Evolutionary conservation across 768 basidiomycete species (phyloP), one percentile per base, ranked within the genome.

Genomic region (Terana coerulea): DNA sequence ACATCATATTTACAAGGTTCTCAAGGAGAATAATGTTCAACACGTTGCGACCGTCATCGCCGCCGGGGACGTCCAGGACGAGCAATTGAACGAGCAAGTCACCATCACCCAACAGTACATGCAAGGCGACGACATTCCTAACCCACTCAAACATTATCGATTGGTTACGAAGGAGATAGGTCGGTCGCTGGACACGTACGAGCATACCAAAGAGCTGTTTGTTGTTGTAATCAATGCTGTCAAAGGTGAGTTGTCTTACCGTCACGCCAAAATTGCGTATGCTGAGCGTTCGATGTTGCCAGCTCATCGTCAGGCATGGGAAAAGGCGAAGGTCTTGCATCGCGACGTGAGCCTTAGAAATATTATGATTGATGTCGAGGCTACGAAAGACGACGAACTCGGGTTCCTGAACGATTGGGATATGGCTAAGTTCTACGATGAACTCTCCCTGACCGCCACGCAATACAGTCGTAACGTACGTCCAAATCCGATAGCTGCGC

Each of bases 361-460:
- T 29, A 49, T 49, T 24, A 37, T 49, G 35, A 47, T 47, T 29
- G 19, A 31, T 29, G 34, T 11, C 21, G 46, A 47, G 12, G 29
- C 30, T n/a, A n/a, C n/a, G n/a, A n/a, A n/a, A n/a, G n/a, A n/a
- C n/a, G n/a, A n/a, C n/a, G n/a, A n/a, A n/a, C n/a, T n/a, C n/a
- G 49, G 49, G 11, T 24, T 51, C 15, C 6, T 51, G 17, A 51
- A 19, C 17, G 49, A 51, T 30, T 51, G 49, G 49, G 49, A 51
- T 22, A 22, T 51, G 10, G n/a, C 19, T 8, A 37, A 37, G 26
- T 49, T 7, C 22, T 6, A 8, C 3, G 33, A 49, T 11, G 28
- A 49, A n/a, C n/a, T n/a, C n/a, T n/a, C n/a, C n/a, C n/a, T n/a
- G n/a, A n/a, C n/a, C n/a, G n/a, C n/a, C n/a, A n/a, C n/a, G n/a